Conservation (phyloP, 169 alveolate genomes). For the Plasmodium blacklocki region DNA sequence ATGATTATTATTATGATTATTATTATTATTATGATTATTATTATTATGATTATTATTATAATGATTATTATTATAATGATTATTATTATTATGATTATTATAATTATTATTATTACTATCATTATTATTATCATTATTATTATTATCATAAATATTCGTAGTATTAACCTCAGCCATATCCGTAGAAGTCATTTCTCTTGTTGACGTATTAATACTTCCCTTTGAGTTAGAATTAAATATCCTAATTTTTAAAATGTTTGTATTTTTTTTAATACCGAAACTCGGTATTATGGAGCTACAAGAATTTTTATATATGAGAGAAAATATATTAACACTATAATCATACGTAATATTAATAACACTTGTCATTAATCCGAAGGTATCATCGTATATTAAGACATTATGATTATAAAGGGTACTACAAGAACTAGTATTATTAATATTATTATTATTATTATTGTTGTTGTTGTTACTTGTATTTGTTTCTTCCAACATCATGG, state of each 20-base stretch:
- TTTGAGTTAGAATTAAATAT: slow-evolving; percentile 2
- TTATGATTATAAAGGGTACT: slow-evolving; percentile 15
- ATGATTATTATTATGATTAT: background rate
- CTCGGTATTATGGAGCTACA: slow-evolving; percentile 39
- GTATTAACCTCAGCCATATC: no score
- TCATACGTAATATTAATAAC: slow-evolving; percentile 28
- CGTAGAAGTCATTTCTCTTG: no score
- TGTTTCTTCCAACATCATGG: background rate
- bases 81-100: background rate
- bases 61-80: background rate
- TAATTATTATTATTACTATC: background rate
- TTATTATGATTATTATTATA: background rate
- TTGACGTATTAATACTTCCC: background rate
- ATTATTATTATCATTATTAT: background rate
- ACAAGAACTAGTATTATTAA: background rate
- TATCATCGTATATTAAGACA: slow-evolving; percentile 52
- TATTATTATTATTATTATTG: background rate
- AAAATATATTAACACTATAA: slow-evolving; percentile 46
- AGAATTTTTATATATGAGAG: slow-evolving; percentile 36
- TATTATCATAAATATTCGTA: background rate
- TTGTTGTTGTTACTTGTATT: background rate
- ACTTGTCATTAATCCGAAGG: slow-evolving; percentile 38
- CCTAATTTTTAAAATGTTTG: slow-evolving; percentile 23
- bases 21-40: background rate
- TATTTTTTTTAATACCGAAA: slow-evolving; percentile 43